A percentile compares a stretch with the other conserved stretches of the same genome.
Conservation (phyloP, 2,329 filamentous ascomycete species). For the Stemphylium beticola region DNA sequence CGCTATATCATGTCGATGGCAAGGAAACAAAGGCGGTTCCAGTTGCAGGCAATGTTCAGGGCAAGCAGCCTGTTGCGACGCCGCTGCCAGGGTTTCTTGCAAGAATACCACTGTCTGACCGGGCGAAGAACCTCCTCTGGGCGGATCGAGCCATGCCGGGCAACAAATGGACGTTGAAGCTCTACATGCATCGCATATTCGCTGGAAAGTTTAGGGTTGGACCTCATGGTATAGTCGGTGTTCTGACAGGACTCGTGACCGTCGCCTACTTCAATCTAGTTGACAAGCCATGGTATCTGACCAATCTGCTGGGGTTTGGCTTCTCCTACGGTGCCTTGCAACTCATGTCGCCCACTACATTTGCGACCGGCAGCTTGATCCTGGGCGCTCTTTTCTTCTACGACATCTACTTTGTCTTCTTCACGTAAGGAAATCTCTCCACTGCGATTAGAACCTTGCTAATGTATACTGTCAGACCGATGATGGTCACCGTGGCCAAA, state of each 20-base stretch:
- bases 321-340: slow-evolving; percentile 85
- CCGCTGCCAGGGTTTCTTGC: slow-evolving; percentile 61
- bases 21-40: slow-evolving; percentile 42
- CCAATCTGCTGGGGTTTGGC: slow-evolving; percentile 84
- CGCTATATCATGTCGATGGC: slow-evolving; percentile 57
- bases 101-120: slow-evolving; percentile 53
- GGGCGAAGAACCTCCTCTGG: slow-evolving; percentile 55
- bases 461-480: slow-evolving; percentile 59
- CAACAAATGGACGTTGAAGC: slow-evolving; percentile 59
- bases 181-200: slow-evolving; percentile 60
- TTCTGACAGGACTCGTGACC: slow-evolving; percentile 61
- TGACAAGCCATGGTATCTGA: slow-evolving; percentile 71
- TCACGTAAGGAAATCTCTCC: slow-evolving; percentile 62
- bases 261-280: slow-evolving; percentile 70
- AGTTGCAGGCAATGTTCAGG: slow-evolving; percentile 36
- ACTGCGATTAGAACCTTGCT: neutral
- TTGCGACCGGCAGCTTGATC: slow-evolving; percentile 79
- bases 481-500: slow-evolving; percentile 87
- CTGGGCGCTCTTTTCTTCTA: slow-evolving; percentile 87
- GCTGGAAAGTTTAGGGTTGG: slow-evolving; percentile 60
- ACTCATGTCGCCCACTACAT: slow-evolving; percentile 87
- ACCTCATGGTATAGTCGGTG: slow-evolving; percentile 61
- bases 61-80: slow-evolving; percentile 40
- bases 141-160: slow-evolving; percentile 54
- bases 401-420: slow-evolving; percentile 92